Evolutionary conservation across 1,284 basidiomycete genomes (phyloP).

Genomic region (Sporisorium iseilematis-ciliati): DNA sequence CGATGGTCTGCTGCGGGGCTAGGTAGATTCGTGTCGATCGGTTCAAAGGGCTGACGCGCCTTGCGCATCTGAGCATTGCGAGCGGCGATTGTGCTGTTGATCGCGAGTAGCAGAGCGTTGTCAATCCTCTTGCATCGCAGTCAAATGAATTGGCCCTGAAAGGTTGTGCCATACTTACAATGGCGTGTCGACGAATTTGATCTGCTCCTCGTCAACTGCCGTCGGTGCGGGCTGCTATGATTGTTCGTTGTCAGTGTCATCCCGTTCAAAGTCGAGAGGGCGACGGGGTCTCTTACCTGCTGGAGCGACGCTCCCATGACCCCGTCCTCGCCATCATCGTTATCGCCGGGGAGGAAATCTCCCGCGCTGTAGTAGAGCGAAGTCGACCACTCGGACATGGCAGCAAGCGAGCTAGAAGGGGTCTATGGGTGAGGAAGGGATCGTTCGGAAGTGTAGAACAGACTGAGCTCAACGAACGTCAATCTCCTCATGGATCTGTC

Average conservation of each 20-base stretch:
- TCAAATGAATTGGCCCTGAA: background rate
- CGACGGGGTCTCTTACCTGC: conserved; percentile 12
- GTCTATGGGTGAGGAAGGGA: conserved; percentile 1
- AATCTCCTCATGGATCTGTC: background rate
- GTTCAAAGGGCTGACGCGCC: conserved; percentile 14
- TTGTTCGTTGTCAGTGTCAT: conserved; percentile 2
- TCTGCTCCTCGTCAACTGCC: conserved; percentile 21
- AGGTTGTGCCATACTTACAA: conserved; percentile 24
- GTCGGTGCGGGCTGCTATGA: background rate
- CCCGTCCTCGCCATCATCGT: conserved; percentile 7
- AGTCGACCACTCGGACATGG: conserved; percentile 42
- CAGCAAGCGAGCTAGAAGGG: background rate
- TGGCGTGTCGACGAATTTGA: conserved; percentile 44
- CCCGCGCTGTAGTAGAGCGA: conserved; percentile 28
- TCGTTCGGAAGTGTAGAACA: conserved; percentile 4
- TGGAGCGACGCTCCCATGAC: background rate
- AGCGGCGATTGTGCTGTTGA: conserved; percentile 44
- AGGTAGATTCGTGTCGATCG: background rate
- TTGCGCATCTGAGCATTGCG: conserved; percentile 37
- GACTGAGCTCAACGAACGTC: background rate
- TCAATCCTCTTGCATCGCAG: background rate
- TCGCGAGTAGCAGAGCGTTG: background rate
- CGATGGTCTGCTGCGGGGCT: background rate
- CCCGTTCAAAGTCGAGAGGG: background rate
- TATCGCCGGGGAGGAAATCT: conserved; percentile 24